phyloP scores from a whole-genome alignment of 2,329 filamentous ascomycete species.

The Kalaharituber pfeilii region DNA sequence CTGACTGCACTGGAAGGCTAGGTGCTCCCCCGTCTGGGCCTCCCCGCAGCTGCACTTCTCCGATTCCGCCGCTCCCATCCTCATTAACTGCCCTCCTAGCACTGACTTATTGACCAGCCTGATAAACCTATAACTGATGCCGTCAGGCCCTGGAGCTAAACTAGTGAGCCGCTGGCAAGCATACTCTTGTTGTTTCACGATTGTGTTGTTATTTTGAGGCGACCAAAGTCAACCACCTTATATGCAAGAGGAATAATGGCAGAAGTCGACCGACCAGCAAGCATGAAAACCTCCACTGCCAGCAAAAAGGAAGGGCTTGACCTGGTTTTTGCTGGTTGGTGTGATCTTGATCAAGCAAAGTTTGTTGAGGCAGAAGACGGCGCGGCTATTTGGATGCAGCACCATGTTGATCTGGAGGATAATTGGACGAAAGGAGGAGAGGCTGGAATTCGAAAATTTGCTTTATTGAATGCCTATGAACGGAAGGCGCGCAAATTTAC shows the following conservation, averaged over 20 bases:
- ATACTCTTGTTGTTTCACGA: conserved; percentile 77
- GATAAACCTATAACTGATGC: no score
- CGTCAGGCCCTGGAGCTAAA: no score
- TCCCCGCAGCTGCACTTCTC: no score
- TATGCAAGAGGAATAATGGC: conserved; percentile 63
- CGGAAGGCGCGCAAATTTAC: conserved; percentile 57
- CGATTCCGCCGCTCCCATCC: no score
- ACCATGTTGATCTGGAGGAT: conserved; percentile 43
- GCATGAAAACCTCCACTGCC: conserved; percentile 45
- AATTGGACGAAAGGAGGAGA: conserved; percentile 35
- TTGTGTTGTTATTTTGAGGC: conserved; percentile 58
- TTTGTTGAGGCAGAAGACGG: conserved; percentile 55
- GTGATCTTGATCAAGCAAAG: conserved; percentile 50
- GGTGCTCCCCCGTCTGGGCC: no score
- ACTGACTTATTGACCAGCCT: no score
- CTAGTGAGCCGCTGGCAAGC: conserved; percentile 39
- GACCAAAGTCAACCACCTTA: conserved; percentile 42
- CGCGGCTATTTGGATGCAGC: conserved; percentile 49
- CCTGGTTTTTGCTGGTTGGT: conserved; percentile 56
- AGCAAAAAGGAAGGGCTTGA: conserved; percentile 45
- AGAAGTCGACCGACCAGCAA: conserved; percentile 50
- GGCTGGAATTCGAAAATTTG: conserved; percentile 48
- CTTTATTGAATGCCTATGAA: conserved; percentile 59
- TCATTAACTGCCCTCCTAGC: no score
- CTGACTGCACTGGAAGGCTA: no score